Conservation (phyloP, 176 grass and related monocot genomes). For the Coix lacrymajobi region DNA sequence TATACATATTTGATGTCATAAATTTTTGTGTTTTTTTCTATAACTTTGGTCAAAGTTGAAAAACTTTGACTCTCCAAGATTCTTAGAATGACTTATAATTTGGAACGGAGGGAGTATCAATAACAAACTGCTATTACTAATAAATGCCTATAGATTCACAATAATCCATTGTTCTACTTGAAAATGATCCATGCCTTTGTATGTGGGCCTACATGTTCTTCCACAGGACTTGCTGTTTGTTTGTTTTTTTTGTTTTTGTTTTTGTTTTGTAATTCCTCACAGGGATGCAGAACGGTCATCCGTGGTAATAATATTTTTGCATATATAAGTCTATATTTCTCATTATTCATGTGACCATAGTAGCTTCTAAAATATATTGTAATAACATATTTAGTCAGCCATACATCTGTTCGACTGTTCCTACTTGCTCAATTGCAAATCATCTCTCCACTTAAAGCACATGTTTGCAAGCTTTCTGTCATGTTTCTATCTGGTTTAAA, state of each 20-base stretch:
- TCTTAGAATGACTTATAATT: too few relatives aligned
- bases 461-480: not conserved
- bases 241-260: too few relatives aligned
- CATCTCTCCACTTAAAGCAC: not conserved
- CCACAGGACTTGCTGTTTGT: not conserved
- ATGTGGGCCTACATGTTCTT: not conserved
- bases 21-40: too few relatives aligned
- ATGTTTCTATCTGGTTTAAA: not conserved
- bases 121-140: not conserved
- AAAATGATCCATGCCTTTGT: not conserved
- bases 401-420: not conserved
- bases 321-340: not conserved
- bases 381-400: not conserved
- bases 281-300: not conserved
- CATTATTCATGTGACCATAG: not conserved
- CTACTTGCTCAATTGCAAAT: not conserved
- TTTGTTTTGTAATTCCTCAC: not conserved
- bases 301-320: not conserved
- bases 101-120: too few relatives aligned
- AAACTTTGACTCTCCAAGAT: too few relatives aligned
- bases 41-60: too few relatives aligned
- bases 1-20: too few relatives aligned
- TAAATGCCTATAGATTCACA: not conserved
- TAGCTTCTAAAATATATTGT: not conserved
- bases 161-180: not conserved